phyloP scores from a whole-genome alignment of 805 yeast genomes.

The Myxozyma sirexii region DNA sequence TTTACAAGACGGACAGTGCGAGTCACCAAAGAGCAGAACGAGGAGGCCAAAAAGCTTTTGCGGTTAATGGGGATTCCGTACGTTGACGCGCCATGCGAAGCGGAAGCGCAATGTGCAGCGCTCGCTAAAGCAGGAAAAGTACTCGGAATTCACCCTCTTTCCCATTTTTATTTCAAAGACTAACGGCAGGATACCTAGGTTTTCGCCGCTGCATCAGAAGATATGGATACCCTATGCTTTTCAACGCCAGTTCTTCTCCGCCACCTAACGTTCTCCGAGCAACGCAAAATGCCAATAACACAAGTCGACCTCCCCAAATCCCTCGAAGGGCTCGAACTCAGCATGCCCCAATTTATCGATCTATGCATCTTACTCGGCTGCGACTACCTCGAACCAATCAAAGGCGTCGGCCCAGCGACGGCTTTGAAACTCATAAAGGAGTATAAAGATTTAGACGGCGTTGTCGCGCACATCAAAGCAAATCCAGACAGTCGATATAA shows the following conservation, averaged over 20 bases:
- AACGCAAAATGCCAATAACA: constrained; percentile 87
- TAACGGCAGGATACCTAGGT: too few relatives aligned
- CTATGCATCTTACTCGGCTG: constrained; percentile 92
- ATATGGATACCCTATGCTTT: constrained; percentile 97
- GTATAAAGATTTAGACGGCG: constrained; percentile 76
- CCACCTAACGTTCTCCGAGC: constrained; percentile 92
- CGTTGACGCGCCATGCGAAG: constrained; percentile 95
- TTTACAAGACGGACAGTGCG: constrained; percentile 85
- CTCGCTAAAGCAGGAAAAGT: constrained; percentile 78
- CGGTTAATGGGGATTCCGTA: constrained; percentile 93
- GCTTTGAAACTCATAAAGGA: constrained; percentile 87
- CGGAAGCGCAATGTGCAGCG: constrained; percentile 98
- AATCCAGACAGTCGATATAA: constrained; percentile 64
- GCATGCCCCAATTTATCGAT: constrained; percentile 69
- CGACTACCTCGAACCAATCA: constrained; percentile 94
- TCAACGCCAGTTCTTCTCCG: constrained; percentile 80
- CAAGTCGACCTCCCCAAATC: constrained; percentile 73
- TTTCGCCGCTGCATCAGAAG: constrained; percentile 96
- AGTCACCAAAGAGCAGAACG: constrained; percentile 88
- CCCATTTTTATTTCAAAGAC: too few relatives aligned
- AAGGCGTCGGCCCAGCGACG: constrained; percentile 95
- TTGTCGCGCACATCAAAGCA: constrained; percentile 57
- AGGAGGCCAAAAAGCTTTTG: constrained; percentile 82
- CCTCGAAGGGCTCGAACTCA: constrained; percentile 67
- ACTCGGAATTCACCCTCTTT: constrained; percentile 41